Conservation (phyloP, 129 eudicot genomes). For the Lonicera japonica region DNA sequence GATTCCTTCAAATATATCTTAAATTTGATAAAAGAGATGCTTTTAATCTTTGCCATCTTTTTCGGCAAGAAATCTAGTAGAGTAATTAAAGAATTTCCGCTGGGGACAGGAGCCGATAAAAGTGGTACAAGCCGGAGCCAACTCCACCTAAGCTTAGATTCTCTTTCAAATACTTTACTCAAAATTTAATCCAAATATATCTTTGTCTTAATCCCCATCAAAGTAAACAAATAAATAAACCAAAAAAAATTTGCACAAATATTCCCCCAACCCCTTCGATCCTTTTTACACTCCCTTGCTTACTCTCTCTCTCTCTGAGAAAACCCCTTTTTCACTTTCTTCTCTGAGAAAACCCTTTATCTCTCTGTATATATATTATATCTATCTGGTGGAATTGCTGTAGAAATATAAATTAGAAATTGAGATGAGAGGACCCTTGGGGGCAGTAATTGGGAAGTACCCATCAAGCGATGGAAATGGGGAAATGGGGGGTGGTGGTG, state of each 20-base stretch:
- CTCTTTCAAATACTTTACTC: no score
- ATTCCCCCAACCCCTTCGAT: slow-evolving; percentile 7
- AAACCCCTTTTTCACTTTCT: slow-evolving; percentile 9
- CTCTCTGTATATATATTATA: no score
- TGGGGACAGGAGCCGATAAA: no score
- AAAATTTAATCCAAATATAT: background rate
- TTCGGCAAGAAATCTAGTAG: no score
- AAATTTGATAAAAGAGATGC: no score
- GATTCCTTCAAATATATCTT: no score
- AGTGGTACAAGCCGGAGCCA: no score
- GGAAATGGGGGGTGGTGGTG: slow-evolving; percentile 18
- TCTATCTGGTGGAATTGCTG: background rate
- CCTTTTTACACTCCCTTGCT: slow-evolving; percentile 1
- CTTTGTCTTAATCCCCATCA: slow-evolving; percentile 18
- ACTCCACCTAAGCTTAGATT: no score
- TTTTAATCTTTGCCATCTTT: no score
- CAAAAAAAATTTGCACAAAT: slow-evolving; percentile 5
- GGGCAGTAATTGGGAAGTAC: slow-evolving; percentile 64
- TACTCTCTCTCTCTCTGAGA: slow-evolving; percentile 3
- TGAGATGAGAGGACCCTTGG: slow-evolving; percentile 69
- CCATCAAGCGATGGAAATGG: slow-evolving; percentile 74
- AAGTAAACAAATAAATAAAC: background rate
- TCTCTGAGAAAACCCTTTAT: no score
- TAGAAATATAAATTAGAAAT: no score
- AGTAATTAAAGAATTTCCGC: no score